Conservation (phyloP, 192 early-diverging fungal genomes). For the Anaeromyces robustus region DNA sequence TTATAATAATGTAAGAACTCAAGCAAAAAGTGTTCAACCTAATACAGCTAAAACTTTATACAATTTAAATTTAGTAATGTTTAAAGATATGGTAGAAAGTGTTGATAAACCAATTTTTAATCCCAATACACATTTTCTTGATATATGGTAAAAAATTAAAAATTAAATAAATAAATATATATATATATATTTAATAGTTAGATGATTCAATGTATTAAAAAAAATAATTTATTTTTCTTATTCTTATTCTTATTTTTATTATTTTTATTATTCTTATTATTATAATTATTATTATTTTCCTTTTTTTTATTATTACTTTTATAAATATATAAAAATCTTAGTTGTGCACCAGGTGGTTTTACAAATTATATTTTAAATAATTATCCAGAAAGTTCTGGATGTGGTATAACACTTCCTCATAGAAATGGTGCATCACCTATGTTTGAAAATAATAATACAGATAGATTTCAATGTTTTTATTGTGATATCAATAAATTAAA, state of each 20-base stretch:
- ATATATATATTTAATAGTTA: too few species aligned
- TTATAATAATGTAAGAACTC: background rate
- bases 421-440: background rate
- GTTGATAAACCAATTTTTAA: background rate
- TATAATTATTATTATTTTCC: too few species aligned
- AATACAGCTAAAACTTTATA: background rate
- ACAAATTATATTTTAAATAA: background rate
- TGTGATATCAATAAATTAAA: background rate
- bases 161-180: too few species aligned
- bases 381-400: background rate
- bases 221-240: too few species aligned
- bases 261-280: too few species aligned
- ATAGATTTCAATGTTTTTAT: background rate
- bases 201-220: too few species aligned
- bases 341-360: background rate
- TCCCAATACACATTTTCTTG: background rate
- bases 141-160: background rate
- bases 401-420: background rate
- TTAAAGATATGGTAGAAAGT: background rate
- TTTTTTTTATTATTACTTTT: too few species aligned
- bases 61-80: background rate
- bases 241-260: too few species aligned
- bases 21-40: background rate
- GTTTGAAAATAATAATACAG: background rate
- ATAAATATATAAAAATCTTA: background rate